A percentile compares a stretch with the other conserved stretches of the same genome.
These are phyloP conservation scores for Oenanthe sinensis DNA, from an alignment of 129 eudicot species.

Conservation along the genomic window DNA sequence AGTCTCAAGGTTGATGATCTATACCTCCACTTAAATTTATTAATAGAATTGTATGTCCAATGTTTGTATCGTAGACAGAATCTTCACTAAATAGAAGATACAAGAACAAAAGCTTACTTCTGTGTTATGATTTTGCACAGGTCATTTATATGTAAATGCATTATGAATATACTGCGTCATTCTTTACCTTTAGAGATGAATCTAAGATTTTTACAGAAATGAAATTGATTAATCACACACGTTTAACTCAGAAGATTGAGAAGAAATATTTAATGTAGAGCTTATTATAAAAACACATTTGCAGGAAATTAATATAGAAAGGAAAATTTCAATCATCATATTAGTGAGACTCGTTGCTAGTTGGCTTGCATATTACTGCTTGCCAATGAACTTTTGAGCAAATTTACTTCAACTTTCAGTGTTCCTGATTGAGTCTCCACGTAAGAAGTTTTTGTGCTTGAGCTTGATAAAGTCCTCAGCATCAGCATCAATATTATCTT, in stretches of 20 bases:
- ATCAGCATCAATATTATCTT: conserved; percentile 44
- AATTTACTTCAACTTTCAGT: neutral
- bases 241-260: neutral
- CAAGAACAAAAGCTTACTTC: no score
- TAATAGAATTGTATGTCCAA: no score
- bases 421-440: conserved; percentile 7
- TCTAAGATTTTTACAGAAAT: neutral
- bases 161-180: neutral
- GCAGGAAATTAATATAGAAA: neutral
- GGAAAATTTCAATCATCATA: neutral
- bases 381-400: neutral
- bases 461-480: conserved; percentile 43
- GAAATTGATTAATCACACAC: neutral
- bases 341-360: neutral
- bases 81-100: no score
- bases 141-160: neutral
- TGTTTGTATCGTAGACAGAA: no score
- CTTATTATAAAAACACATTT: neutral
- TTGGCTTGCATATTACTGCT: neutral
- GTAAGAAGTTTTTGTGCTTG: conserved; percentile 38
- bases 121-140: neutral
- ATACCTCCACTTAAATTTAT: no score
- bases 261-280: neutral
- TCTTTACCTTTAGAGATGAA: neutral
- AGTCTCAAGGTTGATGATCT: no score